phyloP scores from a whole-genome alignment of 2,329 filamentous ascomycete genomes.

The Teratosphaeria viscida region DNA sequence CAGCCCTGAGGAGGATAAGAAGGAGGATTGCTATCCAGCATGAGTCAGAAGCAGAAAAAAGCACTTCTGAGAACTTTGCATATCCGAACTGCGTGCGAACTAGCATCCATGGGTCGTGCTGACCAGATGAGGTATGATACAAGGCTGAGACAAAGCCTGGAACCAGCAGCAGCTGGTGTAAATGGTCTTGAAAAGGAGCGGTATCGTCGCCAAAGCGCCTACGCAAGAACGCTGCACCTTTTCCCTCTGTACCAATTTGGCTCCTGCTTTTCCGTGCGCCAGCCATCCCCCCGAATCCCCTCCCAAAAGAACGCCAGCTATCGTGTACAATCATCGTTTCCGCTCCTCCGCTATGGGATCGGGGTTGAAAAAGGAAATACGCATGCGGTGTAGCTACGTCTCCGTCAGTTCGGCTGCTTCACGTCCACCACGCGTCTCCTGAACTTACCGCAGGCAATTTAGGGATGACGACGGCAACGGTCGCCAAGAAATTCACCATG shows the following conservation, averaged over 20 bases:
- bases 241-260: background rate
- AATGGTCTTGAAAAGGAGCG: background rate
- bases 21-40: too few relatives aligned
- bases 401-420: constrained; percentile 5
- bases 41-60: too few relatives aligned
- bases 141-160: background rate
- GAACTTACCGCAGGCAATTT: constrained; percentile 84
- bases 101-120: background rate
- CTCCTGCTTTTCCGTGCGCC: background rate
- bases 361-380: constrained; percentile 26
- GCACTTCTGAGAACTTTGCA: too few relatives aligned
- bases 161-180: background rate
- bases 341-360: constrained; percentile 9
- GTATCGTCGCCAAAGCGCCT: background rate
- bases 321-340: background rate
- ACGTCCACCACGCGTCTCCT: background rate
- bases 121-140: background rate
- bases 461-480: constrained; percentile 85
- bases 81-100: background rate
- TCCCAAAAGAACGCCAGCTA: background rate
- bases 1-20: too few relatives aligned
- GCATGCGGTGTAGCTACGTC: constrained; percentile 28
- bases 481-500: constrained; percentile 89
- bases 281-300: background rate
- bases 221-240: background rate